Percentiles rank a stretch among this genome's conserved stretches.
Evolutionary conservation across 208 protist species (phyloP).

Genomic region (Acanthamoeba lenticulata): DNA sequence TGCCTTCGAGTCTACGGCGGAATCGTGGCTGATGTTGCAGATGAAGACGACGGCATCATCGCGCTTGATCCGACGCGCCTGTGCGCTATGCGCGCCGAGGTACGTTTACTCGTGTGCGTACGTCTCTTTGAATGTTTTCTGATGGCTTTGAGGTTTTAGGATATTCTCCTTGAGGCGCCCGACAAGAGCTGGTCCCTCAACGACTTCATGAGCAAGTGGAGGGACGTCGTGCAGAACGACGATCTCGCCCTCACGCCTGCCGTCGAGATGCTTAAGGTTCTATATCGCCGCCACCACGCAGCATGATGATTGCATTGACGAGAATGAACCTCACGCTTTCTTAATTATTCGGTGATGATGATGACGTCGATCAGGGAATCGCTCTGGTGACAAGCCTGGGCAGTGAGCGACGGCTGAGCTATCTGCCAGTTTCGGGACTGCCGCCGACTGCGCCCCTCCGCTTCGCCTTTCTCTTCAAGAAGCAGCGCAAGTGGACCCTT

Average conservation of each 20-base stretch:
- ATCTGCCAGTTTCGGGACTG: neutral
- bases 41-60: no score
- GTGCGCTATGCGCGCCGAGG: neutral
- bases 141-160: neutral
- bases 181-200: neutral
- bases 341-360: neutral
- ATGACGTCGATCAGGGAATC: neutral
- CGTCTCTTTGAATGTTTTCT: neutral
- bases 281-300: neutral
- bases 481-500: constrained; percentile 36
- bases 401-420: neutral
- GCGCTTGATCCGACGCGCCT: neutral
- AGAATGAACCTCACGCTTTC: no score
- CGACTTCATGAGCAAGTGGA: constrained; percentile 40
- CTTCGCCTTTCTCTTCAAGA: constrained; percentile 4
- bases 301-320: no score
- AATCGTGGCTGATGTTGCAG: no score
- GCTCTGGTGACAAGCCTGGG: neutral
- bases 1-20: neutral
- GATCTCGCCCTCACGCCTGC: neutral
- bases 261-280: neutral
- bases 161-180: neutral
- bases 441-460: neutral
- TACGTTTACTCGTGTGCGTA: neutral
- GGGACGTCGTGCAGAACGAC: neutral